These are phyloP conservation scores for Ambrosia trifida DNA, from an alignment of 129 eudicot species.

Conservation along the genomic window DNA sequence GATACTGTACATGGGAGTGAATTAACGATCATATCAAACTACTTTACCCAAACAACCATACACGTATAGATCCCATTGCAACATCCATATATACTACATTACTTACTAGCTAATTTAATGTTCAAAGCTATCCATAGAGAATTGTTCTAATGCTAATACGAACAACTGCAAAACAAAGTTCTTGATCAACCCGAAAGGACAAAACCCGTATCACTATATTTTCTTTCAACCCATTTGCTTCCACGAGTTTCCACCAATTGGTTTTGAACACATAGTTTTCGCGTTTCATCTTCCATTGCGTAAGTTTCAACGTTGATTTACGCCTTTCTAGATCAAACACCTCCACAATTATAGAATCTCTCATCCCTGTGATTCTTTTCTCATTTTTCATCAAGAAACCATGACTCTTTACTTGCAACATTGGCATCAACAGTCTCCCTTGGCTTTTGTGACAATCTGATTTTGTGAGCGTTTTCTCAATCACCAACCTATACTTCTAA, in stretches of 20 bases:
- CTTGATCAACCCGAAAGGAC: background rate
- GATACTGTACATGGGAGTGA: too few species aligned
- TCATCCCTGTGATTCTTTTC: background rate
- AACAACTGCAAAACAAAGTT: background rate
- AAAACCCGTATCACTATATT: background rate
- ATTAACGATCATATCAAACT: too few species aligned
- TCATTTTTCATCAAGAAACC: background rate
- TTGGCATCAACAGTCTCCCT: background rate
- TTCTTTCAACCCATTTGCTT: background rate
- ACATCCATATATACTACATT: too few species aligned
- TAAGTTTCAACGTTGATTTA: background rate
- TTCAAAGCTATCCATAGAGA: too few species aligned
- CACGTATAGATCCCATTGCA: too few species aligned
- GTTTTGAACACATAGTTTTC: slow-evolving; percentile 9
- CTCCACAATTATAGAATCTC: background rate
- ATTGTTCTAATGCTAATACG: background rate
- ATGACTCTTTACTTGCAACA: background rate
- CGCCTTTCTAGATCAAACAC: slow-evolving; percentile 10
- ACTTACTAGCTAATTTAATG: too few species aligned
- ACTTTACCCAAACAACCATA: too few species aligned
- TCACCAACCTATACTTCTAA: slow-evolving; percentile 4
- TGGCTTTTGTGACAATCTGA: background rate
- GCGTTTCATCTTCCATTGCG: background rate
- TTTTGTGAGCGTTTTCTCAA: background rate
- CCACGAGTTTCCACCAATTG: background rate